Evolutionary conservation across 2,329 filamentous ascomycete species (phyloP), one percentile per base, ranked within the genome.

Genomic region (Arthrobotrys iridis): DNA sequence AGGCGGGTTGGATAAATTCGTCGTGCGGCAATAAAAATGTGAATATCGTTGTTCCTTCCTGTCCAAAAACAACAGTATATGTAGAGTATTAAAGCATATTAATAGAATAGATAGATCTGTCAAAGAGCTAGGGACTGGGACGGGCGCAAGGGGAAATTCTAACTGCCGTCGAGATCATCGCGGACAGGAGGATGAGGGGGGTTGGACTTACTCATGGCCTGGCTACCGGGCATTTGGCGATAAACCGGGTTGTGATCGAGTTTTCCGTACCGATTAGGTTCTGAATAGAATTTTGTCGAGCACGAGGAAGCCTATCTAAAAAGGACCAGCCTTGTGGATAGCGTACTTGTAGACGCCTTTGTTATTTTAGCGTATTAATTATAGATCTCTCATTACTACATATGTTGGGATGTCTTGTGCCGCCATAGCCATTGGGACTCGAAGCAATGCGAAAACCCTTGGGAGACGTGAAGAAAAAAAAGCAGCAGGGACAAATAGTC

Each of bases 1-100:
- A 67, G 20, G 65, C 65, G 65, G 65, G 65, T 70, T 70, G 65
- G 65, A 70, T 70, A 70, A 70, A 70, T 70, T 70, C 65, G 33
- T 37, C 28, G 52, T 70, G 65, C 65, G 65, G 65, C 43, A 70
- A 70, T 59, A 67, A 67, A n/a, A 40, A 13, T 37, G 28, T 28
- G 13, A 30, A 58, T 26, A 24, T 58, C 46, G 46, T 52, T n/a
- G 26, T 50, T 13, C n/a, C n/a, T n/a, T n/a, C n/a, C n/a, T n/a
- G n/a, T n/a, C n/a, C n/a, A n/a, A n/a, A n/a, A 20, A 52, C 28
- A 20, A 33, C 28, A 48, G 22, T 20, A 7, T 50, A 8, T 33
- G 4, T 33, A 10, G 4, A 33, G 28, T 52, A 52, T 52, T 33
- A 52, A 52, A 33, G 33, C 26, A 35, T 52, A 33, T 33, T 33